Base-by-base conservation (phyloP, 768 basidiomycete genomes). In the Tremella yokohamensis region DNA sequence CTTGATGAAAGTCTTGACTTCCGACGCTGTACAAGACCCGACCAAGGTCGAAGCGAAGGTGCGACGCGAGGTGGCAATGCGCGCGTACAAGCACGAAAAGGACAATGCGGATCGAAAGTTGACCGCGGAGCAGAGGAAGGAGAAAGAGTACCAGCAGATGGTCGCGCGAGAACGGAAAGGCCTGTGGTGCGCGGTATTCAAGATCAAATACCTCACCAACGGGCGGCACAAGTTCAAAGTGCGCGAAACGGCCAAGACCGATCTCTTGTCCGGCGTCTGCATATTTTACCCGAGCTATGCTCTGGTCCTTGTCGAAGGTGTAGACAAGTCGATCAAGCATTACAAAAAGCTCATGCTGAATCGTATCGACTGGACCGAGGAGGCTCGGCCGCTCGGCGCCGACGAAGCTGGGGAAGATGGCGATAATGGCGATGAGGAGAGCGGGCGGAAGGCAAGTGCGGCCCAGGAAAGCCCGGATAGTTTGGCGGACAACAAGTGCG, bases 11-110 rank as follows among this genome's bases (percentile, higher is more conserved):
- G 96, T 99, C 15, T 81, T 99, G 24, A 97, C 96, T 0, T 89
- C 89, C 8, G 92, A 97, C 69, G 94, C 93, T 0, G 87, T 99
- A 22, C 89, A 91, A 82, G 96, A 98, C 74, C 96, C 96, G 0
- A 99, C 96, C 1, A 86, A 92, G 51, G 90, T 99, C 2, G 96
- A 99, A 76, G 94, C 94, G 4, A 87, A 90, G 29, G 93, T 99
- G 13, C 82, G 91, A 47, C 82, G 89, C 34, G 96, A 99, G 75
- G 94, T 98, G 25, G 88, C 89, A 0, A 87, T 86, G 80, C 83
- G 96, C 62, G 87, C 87, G 69, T 85, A 90, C 64, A 82, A 80
- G 8, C 96, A 99, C 74, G 90, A 96, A 73, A 89, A 90, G 81
- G 89, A 87, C 83, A 99, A 99, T 66, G 80, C 84, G 3, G 89